These are phyloP conservation scores for Penicillium sp. DNA, from an alignment of 2,329 filamentous ascomycete species.

Conservation along the genomic window DNA sequence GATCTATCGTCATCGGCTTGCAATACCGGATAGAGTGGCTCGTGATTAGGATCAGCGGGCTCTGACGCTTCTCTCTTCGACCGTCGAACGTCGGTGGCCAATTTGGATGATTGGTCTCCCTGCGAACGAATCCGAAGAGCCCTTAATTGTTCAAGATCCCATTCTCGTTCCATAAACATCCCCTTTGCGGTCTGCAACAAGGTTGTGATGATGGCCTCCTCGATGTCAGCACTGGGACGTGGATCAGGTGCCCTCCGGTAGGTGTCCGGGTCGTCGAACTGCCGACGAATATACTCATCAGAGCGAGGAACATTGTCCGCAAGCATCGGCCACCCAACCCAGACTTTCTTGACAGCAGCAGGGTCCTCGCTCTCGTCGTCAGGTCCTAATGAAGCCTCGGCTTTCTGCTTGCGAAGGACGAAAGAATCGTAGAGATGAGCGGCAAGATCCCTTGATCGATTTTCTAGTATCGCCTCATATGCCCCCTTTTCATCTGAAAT, in stretches of 20 bases:
- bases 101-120: constrained; percentile 10
- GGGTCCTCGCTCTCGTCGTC: neutral
- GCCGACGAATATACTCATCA: constrained; percentile 54
- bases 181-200: constrained; percentile 71
- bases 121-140: neutral
- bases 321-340: constrained; percentile 86
- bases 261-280: constrained; percentile 58
- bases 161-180: constrained; percentile 56
- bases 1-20: constrained; percentile 39
- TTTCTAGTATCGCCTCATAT: constrained; percentile 64
- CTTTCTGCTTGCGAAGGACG: constrained; percentile 63
- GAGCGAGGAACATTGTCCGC: constrained; percentile 64
- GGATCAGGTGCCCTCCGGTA: constrained; percentile 50
- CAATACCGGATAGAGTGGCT: constrained; percentile 33
- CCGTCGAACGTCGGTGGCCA: constrained; percentile 21
- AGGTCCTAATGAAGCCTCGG: constrained; percentile 17
- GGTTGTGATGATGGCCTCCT: constrained; percentile 70
- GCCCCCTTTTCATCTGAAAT: constrained; percentile 79
- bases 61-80: constrained; percentile 10
- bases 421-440: constrained; percentile 81
- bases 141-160: constrained; percentile 25
- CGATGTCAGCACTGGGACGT: constrained; percentile 64
- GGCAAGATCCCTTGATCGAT: constrained; percentile 69
- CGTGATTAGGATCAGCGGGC: neutral
- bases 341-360: constrained; percentile 49